These are phyloP conservation scores for Glycine soja DNA, from an alignment of 306 rosid species.

Conservation along the genomic window DNA sequence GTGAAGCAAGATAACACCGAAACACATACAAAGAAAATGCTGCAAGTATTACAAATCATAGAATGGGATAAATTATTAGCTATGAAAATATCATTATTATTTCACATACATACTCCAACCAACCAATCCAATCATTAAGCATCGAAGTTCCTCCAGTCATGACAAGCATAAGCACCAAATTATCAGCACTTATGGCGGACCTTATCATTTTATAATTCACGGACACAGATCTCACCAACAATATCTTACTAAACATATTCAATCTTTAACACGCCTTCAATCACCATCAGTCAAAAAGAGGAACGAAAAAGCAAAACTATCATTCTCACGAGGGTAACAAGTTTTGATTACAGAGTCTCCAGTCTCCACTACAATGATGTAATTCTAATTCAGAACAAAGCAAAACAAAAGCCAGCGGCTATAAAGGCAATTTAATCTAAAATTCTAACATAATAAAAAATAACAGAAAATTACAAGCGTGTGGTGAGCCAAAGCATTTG, in stretches of 20 bases:
- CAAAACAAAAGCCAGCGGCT: conserved; percentile 18
- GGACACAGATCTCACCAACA: conserved; percentile 7
- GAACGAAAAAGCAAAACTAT: neutral
- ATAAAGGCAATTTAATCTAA: conserved; percentile 8
- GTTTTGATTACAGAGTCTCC: conserved; percentile 42
- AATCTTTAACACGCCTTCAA: neutral
- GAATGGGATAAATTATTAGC: neutral
- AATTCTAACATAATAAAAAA: neutral
- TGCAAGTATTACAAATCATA: neutral
- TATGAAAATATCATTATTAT: neutral
- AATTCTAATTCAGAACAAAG: conserved; percentile 36
- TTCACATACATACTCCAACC: conserved; percentile 25
- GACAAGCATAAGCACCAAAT: conserved; percentile 52
- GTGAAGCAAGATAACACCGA: too few species aligned
- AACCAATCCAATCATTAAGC: conserved; percentile 48
- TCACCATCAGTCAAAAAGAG: conserved; percentile 25
- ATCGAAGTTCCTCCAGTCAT: conserved; percentile 54
- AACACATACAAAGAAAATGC: too few species aligned
- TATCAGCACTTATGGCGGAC: conserved; percentile 30
- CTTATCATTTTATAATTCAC: conserved; percentile 39
- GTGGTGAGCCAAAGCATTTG: conserved; percentile 21
- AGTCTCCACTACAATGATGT: conserved; percentile 10
- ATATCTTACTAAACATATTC: conserved; percentile 2
- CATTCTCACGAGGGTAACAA: conserved; percentile 39
- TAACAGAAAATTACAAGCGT: conserved; percentile 19